Conservation (phyloP, 441 rosid species). For the Brassica hybrid region DNA sequence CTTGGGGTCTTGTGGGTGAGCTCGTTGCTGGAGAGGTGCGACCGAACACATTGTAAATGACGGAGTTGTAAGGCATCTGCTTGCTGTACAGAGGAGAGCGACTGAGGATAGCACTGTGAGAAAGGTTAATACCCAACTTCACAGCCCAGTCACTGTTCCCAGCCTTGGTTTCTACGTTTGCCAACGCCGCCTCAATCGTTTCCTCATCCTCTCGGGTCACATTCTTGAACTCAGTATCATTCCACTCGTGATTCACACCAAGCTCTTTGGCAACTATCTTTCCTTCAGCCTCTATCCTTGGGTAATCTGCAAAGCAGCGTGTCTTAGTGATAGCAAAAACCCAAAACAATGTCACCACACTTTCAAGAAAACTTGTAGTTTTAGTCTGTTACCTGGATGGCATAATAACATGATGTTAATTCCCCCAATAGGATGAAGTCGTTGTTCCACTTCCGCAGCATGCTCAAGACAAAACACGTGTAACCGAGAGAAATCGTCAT, state of each 20-base stretch:
- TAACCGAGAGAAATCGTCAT: slow-evolving; percentile 83
- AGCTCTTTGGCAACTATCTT: slow-evolving; percentile 81
- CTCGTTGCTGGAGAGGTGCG: slow-evolving; percentile 60
- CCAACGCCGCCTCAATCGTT: slow-evolving; percentile 72
- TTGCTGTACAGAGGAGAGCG: slow-evolving; percentile 87
- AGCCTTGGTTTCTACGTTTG: slow-evolving; percentile 78
- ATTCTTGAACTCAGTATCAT: slow-evolving; percentile 59
- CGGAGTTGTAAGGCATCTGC: slow-evolving; percentile 97
- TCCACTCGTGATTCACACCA: slow-evolving; percentile 65
- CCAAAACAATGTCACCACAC: no score
- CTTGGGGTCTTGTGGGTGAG: slow-evolving; percentile 55
- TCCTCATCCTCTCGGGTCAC: slow-evolving; percentile 79
- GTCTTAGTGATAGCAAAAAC: background rate
- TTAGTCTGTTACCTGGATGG: slow-evolving; percentile 73
- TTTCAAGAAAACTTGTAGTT: background rate
- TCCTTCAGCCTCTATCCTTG: slow-evolving; percentile 86
- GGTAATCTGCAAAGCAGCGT: slow-evolving; percentile 73
- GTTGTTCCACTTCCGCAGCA: slow-evolving; percentile 94
- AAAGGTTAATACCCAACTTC: slow-evolving; percentile 90
- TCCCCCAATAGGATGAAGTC: slow-evolving; percentile 78
- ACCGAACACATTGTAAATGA: slow-evolving; percentile 89
- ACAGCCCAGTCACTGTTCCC: slow-evolving; percentile 97
- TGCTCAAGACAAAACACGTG: slow-evolving; percentile 99
- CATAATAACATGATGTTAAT: slow-evolving; percentile 79
- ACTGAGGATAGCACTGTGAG: slow-evolving; percentile 86